A percentile compares a stretch with the other conserved stretches of the same genome.
These are phyloP conservation scores for Pleurotus salmoneostramineus DNA, from an alignment of 768 basidiomycete genomes.

Conservation along the genomic window DNA sequence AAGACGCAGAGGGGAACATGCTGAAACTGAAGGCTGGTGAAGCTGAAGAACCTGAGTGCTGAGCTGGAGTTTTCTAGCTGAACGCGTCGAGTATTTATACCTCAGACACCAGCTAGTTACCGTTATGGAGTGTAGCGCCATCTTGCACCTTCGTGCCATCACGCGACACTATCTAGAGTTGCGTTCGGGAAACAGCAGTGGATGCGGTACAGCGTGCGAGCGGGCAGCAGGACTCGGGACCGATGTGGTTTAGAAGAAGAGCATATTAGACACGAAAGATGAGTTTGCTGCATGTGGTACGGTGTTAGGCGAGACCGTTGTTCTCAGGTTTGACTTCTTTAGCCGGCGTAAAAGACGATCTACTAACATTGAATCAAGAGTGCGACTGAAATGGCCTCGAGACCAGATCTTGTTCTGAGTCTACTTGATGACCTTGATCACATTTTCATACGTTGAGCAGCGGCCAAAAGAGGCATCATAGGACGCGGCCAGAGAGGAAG, in stretches of 20 bases:
- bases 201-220: neutral
- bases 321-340: neutral
- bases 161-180: neutral
- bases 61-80: too few species aligned
- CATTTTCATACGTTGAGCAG: too few species aligned
- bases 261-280: neutral
- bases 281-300: neutral
- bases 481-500: too few species aligned
- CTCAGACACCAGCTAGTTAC: neutral
- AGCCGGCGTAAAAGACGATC: neutral
- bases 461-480: too few species aligned
- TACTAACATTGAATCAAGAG: too few species aligned
- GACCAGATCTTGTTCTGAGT: too few species aligned
- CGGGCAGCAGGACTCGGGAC: neutral
- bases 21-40: neutral
- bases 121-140: neutral
- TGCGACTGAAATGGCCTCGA: too few species aligned
- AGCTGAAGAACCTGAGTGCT: neutral
- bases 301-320: neutral
- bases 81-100: neutral
- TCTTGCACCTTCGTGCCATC: neutral
- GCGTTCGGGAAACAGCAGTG: neutral
- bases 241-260: neutral
- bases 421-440: too few species aligned
- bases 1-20: constrained; percentile 32